Conservation (phyloP, 345 rosid genomes). For the Syzygium aqueum region DNA sequence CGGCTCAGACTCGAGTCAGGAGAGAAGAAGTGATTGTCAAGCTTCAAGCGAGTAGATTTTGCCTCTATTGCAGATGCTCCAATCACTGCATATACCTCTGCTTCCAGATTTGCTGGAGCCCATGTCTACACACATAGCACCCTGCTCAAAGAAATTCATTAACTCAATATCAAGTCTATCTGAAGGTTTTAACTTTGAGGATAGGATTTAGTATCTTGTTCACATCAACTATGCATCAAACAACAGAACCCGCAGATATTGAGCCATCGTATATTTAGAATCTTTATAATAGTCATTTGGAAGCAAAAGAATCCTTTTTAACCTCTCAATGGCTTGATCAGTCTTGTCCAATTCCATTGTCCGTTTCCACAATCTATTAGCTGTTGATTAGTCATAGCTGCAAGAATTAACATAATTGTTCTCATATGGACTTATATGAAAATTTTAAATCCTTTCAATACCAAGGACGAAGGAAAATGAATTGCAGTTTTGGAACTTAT, state of each 20-base stretch:
- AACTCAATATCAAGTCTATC: background rate
- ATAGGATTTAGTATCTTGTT: background rate
- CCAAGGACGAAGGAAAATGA: background rate
- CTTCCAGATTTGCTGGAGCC: background rate
- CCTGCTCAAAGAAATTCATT: background rate
- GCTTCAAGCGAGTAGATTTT: background rate
- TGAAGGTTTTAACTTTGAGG: background rate
- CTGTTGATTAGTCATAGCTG: constrained; percentile 88
- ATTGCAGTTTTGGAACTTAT: background rate
- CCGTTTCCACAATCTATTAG: constrained; percentile 58
- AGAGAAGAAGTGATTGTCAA: background rate
- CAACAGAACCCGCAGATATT: background rate
- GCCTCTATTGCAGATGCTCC: background rate
- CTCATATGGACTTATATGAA: background rate
- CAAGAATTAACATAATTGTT: background rate
- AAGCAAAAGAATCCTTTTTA: constrained; percentile 41
- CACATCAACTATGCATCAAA: background rate
- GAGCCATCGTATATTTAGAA: background rate
- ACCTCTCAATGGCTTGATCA: constrained; percentile 91
- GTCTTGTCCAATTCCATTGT: constrained; percentile 76
- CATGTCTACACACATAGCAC: background rate
- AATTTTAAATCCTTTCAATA: background rate
- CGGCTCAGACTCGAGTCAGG: background rate
- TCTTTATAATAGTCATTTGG: background rate
- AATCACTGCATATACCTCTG: background rate